These are phyloP conservation scores for Dictyostelium citrinum DNA, from an alignment of 78 protist genomes.

Conservation along the genomic window DNA sequence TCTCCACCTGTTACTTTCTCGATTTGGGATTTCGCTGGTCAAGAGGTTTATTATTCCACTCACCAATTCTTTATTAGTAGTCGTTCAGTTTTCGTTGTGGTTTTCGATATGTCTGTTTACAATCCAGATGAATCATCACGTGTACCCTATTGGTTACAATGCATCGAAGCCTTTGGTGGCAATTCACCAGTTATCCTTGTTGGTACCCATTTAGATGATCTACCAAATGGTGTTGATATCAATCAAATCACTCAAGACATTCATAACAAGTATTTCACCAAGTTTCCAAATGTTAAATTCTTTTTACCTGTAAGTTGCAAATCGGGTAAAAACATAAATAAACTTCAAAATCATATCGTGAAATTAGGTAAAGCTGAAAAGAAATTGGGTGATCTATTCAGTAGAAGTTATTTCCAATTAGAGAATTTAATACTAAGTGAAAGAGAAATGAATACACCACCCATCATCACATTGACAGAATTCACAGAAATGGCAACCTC, in stretches of 20 bases:
- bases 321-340: slow-evolving; percentile 53
- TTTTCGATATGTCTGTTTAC: slow-evolving; percentile 62
- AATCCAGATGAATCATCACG: slow-evolving; percentile 36
- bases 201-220: slow-evolving; percentile 80
- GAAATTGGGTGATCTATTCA: slow-evolving; percentile 17
- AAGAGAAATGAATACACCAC: slow-evolving; percentile 74
- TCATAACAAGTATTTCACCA: slow-evolving; percentile 23
- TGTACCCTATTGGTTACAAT: slow-evolving; percentile 78
- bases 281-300: slow-evolving; percentile 35
- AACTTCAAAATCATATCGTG: slow-evolving; percentile 45
- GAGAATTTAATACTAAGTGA: slow-evolving; percentile 46
- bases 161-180: slow-evolving; percentile 66
- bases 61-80: slow-evolving; percentile 73
- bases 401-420: slow-evolving; percentile 25
- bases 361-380: slow-evolving; percentile 44
- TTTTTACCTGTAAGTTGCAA: slow-evolving; percentile 60
- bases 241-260: slow-evolving; percentile 18
- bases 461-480: slow-evolving; percentile 44
- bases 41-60: slow-evolving; percentile 58
- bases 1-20: slow-evolving; percentile 42
- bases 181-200: slow-evolving; percentile 64
- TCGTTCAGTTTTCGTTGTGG: slow-evolving; percentile 71
- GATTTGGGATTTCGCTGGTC: slow-evolving; percentile 81
- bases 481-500: slow-evolving; percentile 35
- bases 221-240: slow-evolving; percentile 22